Evolutionary conservation across 2,329 filamentous ascomycete species (phyloP), one percentile per base, ranked within the genome.

Genomic region (Thelonectria blattea): DNA sequence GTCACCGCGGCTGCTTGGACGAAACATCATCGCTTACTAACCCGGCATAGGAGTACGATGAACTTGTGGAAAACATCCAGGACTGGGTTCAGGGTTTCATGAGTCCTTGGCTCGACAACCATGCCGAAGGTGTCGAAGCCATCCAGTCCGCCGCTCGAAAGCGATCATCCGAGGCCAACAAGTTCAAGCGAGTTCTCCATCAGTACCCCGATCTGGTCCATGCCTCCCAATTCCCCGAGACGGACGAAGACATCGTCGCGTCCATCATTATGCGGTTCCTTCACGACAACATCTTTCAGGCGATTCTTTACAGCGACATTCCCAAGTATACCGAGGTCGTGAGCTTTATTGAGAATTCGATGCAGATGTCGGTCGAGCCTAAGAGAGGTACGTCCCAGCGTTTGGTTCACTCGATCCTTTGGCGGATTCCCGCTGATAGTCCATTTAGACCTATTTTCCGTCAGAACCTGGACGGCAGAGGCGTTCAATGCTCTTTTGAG

Each of bases 401-500:
- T 4, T 3, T 22, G 7, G 2, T 30, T 30, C 18, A 11, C 10
- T 10, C 24, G 3, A 20, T 17, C 3, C 41, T 20, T 1, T 24
- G 5, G 11, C 27, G 5, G 12, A 27, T 18, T 18, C 15, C 30
- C 3, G 1, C 8, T 2, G 11, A 57, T 7, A 49, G 11, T 50
- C 10, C 6, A 22, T 5, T 7, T 45, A 78, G 76, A 78, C 60
- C 68, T 75, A 5, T 77, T 77, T 37, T 68, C 75, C 0, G 66
- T 77, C 5, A 66, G 76, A 24, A 74, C 71, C 5, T 79, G 76
- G 76, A 73, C 71, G 10, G 75, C 75, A 10, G 76, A 79, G 48
- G 73, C 75, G 3, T 73, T 75, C 55, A 75, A 73, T 46, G 74
- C 75, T 18, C 54, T 78, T 12, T 58, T 78, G 18, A 73, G 70